These are phyloP conservation scores for Omphalotus olearius DNA, from an alignment of 1,284 basidiomycete species.

Conservation along the genomic window DNA sequence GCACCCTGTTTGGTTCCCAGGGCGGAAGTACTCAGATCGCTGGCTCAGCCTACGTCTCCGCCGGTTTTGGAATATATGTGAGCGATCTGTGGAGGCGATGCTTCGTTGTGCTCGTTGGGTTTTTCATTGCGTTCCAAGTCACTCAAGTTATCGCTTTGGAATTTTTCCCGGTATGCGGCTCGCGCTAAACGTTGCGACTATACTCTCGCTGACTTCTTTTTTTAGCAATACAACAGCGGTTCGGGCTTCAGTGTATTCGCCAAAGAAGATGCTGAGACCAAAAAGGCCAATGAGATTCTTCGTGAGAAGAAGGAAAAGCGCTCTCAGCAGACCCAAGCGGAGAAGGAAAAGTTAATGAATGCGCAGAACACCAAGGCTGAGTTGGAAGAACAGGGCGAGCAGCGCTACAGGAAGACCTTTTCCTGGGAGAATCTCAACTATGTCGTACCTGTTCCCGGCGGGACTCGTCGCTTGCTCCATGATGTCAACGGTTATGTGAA, in stretches of 20 bases:
- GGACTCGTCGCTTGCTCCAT: slow-evolving; percentile 69
- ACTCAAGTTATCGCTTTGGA: slow-evolving; percentile 60
- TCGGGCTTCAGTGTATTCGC: slow-evolving; percentile 60
- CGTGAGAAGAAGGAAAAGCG: slow-evolving; percentile 44
- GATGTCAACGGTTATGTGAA: slow-evolving; percentile 88
- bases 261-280: slow-evolving; percentile 68
- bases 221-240: slow-evolving; percentile 45
- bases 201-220: not conserved
- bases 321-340: slow-evolving; percentile 11
- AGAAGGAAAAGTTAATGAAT: slow-evolving; percentile 24
- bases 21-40: slow-evolving; percentile 43
- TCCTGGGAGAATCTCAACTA: slow-evolving; percentile 75
- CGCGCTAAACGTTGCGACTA: not conserved
- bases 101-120: slow-evolving; percentile 53
- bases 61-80: slow-evolving; percentile 45
- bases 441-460: slow-evolving; percentile 68
- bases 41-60: slow-evolving; percentile 58
- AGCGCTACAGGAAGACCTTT: slow-evolving; percentile 47
- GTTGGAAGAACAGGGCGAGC: slow-evolving; percentile 20
- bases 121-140: slow-evolving; percentile 66
- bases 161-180: slow-evolving; percentile 46
- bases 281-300: slow-evolving; percentile 59
- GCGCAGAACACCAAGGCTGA: slow-evolving; percentile 18
- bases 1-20: slow-evolving; percentile 59
- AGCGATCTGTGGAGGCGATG: slow-evolving; percentile 60